Evolutionary conservation across 108 stramenopile species (phyloP), one percentile per base, ranked within the genome.

Genomic region (Skeletonema marinoi): DNA sequence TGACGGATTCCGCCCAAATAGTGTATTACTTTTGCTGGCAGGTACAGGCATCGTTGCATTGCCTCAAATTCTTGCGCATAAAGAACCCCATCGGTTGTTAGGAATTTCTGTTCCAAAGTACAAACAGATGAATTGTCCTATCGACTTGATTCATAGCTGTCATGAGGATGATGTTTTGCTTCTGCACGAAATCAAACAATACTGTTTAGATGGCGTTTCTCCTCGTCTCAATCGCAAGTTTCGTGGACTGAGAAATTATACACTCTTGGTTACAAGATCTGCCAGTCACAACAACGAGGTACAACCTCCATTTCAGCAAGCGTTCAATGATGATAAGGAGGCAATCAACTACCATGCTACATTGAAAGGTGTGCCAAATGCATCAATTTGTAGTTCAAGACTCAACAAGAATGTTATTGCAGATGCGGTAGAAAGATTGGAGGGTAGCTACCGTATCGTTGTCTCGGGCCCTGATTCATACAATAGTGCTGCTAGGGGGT

Each of bases 21-120:
- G 59, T 30, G 59, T 75, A 4, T 50, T 75, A 2, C 68, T 75
- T 31, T 36, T 75, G 4, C 75, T 75, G 1, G 75, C 75, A 9
- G 75, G 75, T 58, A 75, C 75, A 13, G 75, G 75, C 25, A 32
- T 68, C 39, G 75, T 75, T 51, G 75, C 75, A 17, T 48, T 75
- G 19, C 75, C 75, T 9, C 75, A 75, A 58, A 59, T 75, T 58
- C 32, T 75, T 14, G 68, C 68, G 16, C 75, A 75, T 32, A 65
- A 67, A 11, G 75, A 75, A 33, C 75, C 75, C 11, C 8, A 16
- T 11, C 13, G 21, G 50, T 35, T 31, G 32, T 32, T 75, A 2
- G 54, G 66, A n/a, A 75, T 75, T 30, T 54, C 75, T 33, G 54
- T 54, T 39, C 75, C 75, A 29, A 35, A 44, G 30, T 68, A 68